Conservation (phyloP, 495 filamentous ascomycete species). For the Tuber calosporum region DNA sequence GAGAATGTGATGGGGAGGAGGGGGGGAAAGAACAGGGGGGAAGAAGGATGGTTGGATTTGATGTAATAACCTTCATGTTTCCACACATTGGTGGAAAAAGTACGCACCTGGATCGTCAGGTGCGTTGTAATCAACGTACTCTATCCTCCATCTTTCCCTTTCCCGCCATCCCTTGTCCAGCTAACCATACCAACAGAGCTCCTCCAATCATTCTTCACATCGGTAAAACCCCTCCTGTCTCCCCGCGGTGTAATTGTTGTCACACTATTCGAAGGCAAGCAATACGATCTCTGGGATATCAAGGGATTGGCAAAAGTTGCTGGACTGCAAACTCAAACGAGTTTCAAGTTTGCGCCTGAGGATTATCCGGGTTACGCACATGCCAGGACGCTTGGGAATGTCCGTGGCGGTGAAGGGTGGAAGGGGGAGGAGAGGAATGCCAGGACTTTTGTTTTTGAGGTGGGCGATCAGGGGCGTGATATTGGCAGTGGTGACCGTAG, state of each 20-base stretch:
- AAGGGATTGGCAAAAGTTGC: constrained; percentile 72
- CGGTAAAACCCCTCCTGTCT: constrained; percentile 45
- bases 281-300: constrained; percentile 93
- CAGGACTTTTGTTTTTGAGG: constrained; percentile 70
- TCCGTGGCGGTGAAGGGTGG: constrained; percentile 55
- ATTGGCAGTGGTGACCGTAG: constrained; percentile 12
- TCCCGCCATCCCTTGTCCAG: not conserved
- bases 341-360: constrained; percentile 65
- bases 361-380: constrained; percentile 83
- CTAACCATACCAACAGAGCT: constrained; percentile 50
- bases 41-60: constrained; percentile 45
- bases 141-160: constrained; percentile 4
- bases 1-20: constrained; percentile 16
- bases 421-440: constrained; percentile 69
- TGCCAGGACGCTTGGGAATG: constrained; percentile 73
- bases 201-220: constrained; percentile 72
- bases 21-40: constrained; percentile 43
- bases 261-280: constrained; percentile 84
- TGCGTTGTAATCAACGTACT: constrained; percentile 71
- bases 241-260: constrained; percentile 64
- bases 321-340: constrained; percentile 65
- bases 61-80: constrained; percentile 88
- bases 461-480: constrained; percentile 44
- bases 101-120: constrained; percentile 89
- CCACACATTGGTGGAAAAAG: constrained; percentile 87